These are phyloP conservation scores for Trichomonas vaginalis DNA, from an alignment of 208 protist species.

Conservation along the genomic window DNA sequence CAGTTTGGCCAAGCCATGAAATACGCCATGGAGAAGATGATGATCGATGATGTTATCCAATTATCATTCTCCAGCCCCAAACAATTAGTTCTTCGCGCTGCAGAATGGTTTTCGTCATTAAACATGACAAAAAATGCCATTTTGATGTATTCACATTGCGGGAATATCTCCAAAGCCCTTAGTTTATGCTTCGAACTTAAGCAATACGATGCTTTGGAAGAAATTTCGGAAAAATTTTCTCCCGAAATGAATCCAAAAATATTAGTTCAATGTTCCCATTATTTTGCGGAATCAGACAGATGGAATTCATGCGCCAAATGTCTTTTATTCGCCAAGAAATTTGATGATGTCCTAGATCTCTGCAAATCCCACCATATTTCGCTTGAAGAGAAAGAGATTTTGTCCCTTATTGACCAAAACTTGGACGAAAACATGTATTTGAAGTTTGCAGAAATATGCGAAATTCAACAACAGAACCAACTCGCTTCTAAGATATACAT, in stretches of 20 bases:
- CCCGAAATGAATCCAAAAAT: not conserved
- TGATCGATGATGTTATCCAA: not conserved
- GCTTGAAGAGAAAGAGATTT: not conserved
- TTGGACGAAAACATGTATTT: not conserved
- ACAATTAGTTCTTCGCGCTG: not conserved
- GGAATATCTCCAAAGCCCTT: not conserved
- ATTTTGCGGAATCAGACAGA: not conserved
- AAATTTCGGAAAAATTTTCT: not conserved
- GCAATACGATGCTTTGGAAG: slow-evolving; percentile 10
- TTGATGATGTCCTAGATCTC: not conserved
- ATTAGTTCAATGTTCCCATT: not conserved
- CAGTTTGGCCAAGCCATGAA: slow-evolving; percentile 5
- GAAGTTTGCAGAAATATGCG: not conserved
- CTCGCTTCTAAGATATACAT: not conserved
- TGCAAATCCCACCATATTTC: not conserved
- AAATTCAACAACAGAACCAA: not conserved
- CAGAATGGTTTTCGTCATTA: not conserved
- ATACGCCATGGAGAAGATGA: not conserved
- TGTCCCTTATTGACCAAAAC: not conserved
- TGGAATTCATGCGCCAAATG: not conserved
- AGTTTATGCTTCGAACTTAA: not conserved
- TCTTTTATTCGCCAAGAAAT: not conserved
- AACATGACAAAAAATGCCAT: not conserved
- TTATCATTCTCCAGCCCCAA: not conserved
- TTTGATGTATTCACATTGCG: not conserved